phyloP scores from a whole-genome alignment of 1,139 yeast genomes.

The Kurtzmaniella quercitrusa region DNA sequence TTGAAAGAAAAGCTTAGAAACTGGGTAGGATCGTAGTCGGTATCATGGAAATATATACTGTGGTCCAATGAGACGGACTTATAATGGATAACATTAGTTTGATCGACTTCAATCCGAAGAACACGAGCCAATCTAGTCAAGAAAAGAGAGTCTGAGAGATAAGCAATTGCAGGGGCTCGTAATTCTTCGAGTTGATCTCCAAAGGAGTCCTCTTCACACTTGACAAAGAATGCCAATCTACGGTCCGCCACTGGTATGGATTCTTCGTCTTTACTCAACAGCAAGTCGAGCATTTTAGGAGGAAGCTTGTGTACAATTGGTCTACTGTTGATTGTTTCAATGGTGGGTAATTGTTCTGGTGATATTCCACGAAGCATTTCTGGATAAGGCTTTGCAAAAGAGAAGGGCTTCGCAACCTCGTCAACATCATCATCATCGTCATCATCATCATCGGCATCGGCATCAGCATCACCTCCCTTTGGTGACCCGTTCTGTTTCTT shows the following conservation, averaged over 20 bases:
- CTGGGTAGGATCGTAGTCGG: constrained; percentile 46
- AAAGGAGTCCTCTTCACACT: constrained; percentile 25
- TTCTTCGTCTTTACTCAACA: constrained; percentile 24
- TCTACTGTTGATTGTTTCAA: constrained; percentile 14
- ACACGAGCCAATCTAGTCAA: constrained; percentile 39
- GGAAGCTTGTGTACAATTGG: constrained; percentile 36
- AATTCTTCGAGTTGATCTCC: constrained; percentile 18
- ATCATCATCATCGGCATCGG: constrained; percentile 22
- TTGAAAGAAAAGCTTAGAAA: constrained; percentile 52
- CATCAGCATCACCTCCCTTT: constrained; percentile 7
- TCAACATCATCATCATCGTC: constrained; percentile 24
- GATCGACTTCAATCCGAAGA: constrained; percentile 21
- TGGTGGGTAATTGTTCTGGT: constrained; percentile 16
- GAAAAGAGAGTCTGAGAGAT: constrained; percentile 57
- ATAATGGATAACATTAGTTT: constrained; percentile 25
- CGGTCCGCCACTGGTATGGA: constrained; percentile 28
- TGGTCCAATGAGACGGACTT: constrained; percentile 64
- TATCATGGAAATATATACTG: constrained; percentile 61
- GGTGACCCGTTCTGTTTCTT: background rate
- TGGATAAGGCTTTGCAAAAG: constrained; percentile 36
- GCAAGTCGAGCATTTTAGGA: constrained; percentile 28
- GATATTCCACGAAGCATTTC: constrained; percentile 19
- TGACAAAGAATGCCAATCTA: constrained; percentile 38
- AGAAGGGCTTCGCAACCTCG: constrained; percentile 26
- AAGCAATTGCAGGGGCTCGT: constrained; percentile 60